Evolutionary conservation across 345 rosid genomes (phyloP).

Genomic region (Salix udensis): DNA sequence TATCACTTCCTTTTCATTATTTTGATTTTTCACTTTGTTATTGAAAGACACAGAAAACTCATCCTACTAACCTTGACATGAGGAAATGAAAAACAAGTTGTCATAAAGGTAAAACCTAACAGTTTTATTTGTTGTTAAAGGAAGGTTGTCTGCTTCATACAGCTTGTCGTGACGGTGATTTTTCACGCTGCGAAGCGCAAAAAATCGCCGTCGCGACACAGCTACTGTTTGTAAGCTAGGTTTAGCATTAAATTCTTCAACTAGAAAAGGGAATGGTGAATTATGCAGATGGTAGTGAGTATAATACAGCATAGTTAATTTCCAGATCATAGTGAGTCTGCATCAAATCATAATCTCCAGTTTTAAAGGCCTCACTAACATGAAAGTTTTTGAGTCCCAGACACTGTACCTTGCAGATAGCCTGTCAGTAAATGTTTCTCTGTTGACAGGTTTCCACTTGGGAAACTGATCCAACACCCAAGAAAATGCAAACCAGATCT

Average conservation of each 20-base stretch:
- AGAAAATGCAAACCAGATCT: conserved; percentile 96
- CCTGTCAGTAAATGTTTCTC: conserved; percentile 61
- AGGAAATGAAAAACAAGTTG: not conserved
- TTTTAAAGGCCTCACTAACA: not conserved
- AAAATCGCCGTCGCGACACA: not conserved
- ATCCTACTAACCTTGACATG: not conserved
- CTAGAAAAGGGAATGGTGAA: not conserved
- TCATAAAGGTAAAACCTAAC: not conserved
- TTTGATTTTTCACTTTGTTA: not conserved
- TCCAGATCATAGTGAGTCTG: not conserved
- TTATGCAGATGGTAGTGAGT: not conserved
- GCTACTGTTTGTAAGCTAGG: not conserved
- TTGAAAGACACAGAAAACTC: not conserved
- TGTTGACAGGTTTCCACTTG: conserved; percentile 83
- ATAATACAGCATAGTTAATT: not conserved
- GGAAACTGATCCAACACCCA: conserved; percentile 99
- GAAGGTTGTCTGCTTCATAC: not conserved
- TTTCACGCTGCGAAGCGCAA: too few species aligned
- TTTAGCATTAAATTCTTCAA: not conserved
- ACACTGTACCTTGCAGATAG: conserved; percentile 73
- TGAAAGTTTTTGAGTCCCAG: not conserved
- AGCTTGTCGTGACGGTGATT: too few species aligned
- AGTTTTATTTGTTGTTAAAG: not conserved
- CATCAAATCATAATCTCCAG: not conserved
- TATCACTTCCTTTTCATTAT: not conserved